phyloP scores from a whole-genome alignment of 169 alveolate genomes.

The Plasmodium coatneyi region DNA sequence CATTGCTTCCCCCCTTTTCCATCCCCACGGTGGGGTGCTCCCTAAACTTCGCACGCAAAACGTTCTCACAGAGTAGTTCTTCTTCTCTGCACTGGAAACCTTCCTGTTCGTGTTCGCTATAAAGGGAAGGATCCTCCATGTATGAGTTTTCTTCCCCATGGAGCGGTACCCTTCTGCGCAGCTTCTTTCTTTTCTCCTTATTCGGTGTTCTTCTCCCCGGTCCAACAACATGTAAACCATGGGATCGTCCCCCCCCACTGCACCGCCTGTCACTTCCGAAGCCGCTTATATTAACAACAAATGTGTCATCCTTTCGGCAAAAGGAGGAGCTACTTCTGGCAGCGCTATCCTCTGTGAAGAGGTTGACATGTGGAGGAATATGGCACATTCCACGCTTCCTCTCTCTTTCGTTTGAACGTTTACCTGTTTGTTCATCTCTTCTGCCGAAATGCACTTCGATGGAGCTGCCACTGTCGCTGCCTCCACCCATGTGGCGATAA shows the following conservation, averaged over 20 bases:
- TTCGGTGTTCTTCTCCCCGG: neutral
- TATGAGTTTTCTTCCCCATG: neutral
- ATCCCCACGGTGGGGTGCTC: neutral
- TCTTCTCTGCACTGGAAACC: neutral
- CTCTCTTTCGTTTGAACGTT: neutral
- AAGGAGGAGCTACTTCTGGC: neutral
- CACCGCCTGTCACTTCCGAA: neutral
- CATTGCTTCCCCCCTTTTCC: conserved; percentile 14
- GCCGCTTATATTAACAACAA: neutral
- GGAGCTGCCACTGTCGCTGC: neutral
- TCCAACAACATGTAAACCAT: neutral
- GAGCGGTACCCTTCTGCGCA: neutral
- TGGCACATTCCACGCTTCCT: neutral
- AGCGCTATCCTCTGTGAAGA: neutral
- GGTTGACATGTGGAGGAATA: neutral
- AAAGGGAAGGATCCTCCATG: neutral
- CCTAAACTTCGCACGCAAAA: conserved; percentile 2
- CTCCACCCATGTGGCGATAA: neutral
- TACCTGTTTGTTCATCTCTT: neutral
- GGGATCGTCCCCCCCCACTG: neutral
- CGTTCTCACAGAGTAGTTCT: conserved; percentile 2
- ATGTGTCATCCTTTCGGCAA: neutral
- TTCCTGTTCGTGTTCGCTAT: conserved; percentile 18
- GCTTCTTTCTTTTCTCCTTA: neutral
- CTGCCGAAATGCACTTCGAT: neutral